Percentiles rank a stretch among this genome's conserved stretches.
phyloP scores from a whole-genome alignment of 2,329 filamentous ascomycete genomes.

The Knufia fluminis region DNA sequence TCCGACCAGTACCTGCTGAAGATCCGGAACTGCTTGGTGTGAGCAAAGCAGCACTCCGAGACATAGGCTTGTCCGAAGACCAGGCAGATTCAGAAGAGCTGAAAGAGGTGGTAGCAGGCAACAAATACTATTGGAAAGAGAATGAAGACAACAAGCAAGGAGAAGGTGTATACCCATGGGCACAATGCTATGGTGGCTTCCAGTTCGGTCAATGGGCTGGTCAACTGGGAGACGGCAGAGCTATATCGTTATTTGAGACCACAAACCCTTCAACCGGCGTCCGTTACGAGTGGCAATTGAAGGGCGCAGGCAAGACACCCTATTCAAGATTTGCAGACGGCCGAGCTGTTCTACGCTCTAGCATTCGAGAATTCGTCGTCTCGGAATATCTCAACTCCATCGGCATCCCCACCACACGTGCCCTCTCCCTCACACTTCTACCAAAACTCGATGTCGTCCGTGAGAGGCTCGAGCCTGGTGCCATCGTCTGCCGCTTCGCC shows the following conservation, averaged over 20 bases:
- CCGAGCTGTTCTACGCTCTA: slow-evolving; percentile 83
- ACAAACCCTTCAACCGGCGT: slow-evolving; percentile 62
- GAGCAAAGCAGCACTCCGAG: slow-evolving; percentile 66
- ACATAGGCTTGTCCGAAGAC: slow-evolving; percentile 63
- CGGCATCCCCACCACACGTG: slow-evolving; percentile 73
- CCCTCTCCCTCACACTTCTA: slow-evolving; percentile 69
- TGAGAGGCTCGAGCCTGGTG: slow-evolving; percentile 77
- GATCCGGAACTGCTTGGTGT: slow-evolving; percentile 73
- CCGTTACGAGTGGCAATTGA: slow-evolving; percentile 85
- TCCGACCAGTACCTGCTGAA: slow-evolving; percentile 65
- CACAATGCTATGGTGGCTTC: slow-evolving; percentile 80
- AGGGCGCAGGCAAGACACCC: slow-evolving; percentile 85
- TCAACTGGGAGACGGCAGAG: slow-evolving; percentile 87
- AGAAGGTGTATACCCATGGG: slow-evolving; percentile 84
- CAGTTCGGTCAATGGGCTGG: slow-evolving; percentile 80
- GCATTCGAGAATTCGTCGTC: slow-evolving; percentile 88
- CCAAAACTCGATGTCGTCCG: slow-evolving; percentile 64
- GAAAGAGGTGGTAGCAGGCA: slow-evolving; percentile 67
- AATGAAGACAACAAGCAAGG: slow-evolving; percentile 34
- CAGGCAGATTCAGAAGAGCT: slow-evolving; percentile 68
- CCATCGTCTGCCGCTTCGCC: slow-evolving; percentile 82
- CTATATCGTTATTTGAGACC: slow-evolving; percentile 87
- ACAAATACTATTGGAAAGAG: slow-evolving; percentile 67
- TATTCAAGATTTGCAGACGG: slow-evolving; percentile 96
- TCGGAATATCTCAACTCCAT: slow-evolving; percentile 79